Conservation (phyloP, 345 rosid genomes). For the Crucihimalaya himalaica region DNA sequence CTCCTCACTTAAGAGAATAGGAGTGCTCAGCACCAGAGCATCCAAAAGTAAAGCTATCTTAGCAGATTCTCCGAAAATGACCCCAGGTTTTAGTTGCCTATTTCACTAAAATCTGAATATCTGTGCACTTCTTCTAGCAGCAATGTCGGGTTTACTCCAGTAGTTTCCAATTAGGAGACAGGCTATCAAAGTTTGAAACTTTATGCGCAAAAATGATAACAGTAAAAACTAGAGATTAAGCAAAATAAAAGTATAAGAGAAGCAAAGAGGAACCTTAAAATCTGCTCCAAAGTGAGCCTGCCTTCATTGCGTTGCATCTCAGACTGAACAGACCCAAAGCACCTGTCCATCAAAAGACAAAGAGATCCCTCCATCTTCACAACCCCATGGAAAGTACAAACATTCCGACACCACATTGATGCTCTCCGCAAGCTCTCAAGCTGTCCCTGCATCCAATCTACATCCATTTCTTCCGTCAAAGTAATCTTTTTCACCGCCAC, state of each 20-base stretch:
- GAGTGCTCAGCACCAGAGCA: not conserved
- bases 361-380: constrained; percentile 64
- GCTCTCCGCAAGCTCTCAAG: constrained; percentile 70
- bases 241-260: not conserved
- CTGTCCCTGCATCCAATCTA: constrained; percentile 79
- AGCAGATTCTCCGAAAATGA: not conserved
- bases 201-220: constrained; percentile 9
- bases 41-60: constrained; percentile 6
- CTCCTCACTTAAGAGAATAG: not conserved
- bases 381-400: constrained; percentile 88
- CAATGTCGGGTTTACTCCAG: not conserved
- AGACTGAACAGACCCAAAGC: constrained; percentile 81
- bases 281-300: constrained; percentile 93
- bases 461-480: constrained; percentile 69
- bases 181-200: constrained; percentile 6
- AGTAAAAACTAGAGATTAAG: not conserved
- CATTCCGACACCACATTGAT: constrained; percentile 95
- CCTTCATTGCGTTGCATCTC: constrained; percentile 93
- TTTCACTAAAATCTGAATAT: not conserved
- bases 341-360: constrained; percentile 80
- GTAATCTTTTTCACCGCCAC: constrained; percentile 76
- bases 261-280: constrained; percentile 61
- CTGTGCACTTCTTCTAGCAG: not conserved
- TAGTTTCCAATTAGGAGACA: not conserved
- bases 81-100: not conserved